A percentile compares a stretch with the other conserved stretches of the same genome.
Conservation (phyloP, 139 green algal genomes). For the Tetradesmus obliquus region DNA sequence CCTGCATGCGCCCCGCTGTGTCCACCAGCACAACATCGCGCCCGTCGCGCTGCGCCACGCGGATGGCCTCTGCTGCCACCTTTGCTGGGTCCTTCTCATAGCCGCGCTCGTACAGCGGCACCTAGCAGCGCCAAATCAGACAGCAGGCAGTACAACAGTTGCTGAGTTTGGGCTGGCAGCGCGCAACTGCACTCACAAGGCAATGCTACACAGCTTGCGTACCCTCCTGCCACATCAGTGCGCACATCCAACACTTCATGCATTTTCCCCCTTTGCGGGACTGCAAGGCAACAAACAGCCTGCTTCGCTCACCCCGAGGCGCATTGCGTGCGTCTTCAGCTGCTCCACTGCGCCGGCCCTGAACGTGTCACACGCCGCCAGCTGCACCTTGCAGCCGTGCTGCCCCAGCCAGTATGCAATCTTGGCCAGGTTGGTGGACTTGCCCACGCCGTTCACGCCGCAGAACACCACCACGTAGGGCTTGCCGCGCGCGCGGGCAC, state of each 20-base stretch:
- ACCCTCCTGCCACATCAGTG: background rate
- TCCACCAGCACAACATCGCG: conserved; percentile 98
- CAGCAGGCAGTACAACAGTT: background rate
- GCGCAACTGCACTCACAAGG: background rate
- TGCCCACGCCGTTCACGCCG: conserved; percentile 99
- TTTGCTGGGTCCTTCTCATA: conserved; percentile 99
- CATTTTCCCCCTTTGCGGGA: no score
- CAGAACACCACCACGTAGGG: conserved; percentile 98
- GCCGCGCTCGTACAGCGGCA: conserved; percentile 96
- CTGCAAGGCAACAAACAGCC: no score
- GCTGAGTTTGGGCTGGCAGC: background rate
- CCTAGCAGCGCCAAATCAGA: conserved; percentile 43
- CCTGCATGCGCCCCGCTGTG: conserved; percentile 86
- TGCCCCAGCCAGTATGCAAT: conserved; percentile 97
- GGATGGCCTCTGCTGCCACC: conserved; percentile 89
- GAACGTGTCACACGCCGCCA: conserved; percentile 99
- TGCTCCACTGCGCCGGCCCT: conserved; percentile 97
- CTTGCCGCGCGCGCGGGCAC: conserved; percentile 56
- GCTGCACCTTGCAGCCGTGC: conserved; percentile 84
- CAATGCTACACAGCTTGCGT: background rate
- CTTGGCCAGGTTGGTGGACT: conserved; percentile 99
- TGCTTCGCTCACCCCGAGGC: conserved; percentile 62
- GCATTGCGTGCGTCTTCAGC: conserved; percentile 94
- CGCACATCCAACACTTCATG: no score
- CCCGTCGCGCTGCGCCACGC: conserved; percentile 81